Percentiles rank a stretch among this genome's conserved stretches.
Conservation (phyloP, 2,329 filamentous ascomycete genomes). For the Paramyrothecium sp. region DNA sequence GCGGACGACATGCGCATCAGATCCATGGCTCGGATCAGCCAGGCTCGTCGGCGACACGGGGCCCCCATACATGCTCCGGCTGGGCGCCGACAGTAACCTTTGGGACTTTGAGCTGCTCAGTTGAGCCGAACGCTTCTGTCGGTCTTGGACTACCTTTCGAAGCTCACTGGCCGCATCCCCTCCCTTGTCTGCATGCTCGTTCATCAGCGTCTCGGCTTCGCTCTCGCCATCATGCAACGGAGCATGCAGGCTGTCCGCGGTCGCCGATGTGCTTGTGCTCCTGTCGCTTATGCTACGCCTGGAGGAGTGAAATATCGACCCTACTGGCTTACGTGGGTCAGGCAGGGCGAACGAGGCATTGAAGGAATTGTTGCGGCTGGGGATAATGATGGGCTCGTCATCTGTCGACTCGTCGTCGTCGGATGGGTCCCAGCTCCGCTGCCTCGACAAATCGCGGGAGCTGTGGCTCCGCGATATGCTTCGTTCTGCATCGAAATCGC, state of each 20-base stretch:
- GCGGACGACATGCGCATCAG: constrained; percentile 44
- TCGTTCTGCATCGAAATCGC: constrained; percentile 23
- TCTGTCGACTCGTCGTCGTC: constrained; percentile 59
- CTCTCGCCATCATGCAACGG: constrained; percentile 47
- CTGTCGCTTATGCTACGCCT: constrained; percentile 49
- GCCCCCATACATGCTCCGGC: constrained; percentile 29
- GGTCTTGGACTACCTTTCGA: constrained; percentile 54
- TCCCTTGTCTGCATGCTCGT: constrained; percentile 39
- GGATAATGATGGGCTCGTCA: constrained; percentile 64
- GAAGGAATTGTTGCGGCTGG: constrained; percentile 56
- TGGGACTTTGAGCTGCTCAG: constrained; percentile 27
- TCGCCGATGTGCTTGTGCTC: constrained; percentile 38
- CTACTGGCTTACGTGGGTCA: constrained; percentile 49
- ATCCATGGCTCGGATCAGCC: constrained; percentile 44
- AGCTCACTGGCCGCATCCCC: constrained; percentile 62
- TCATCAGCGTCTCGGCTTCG: constrained; percentile 58
- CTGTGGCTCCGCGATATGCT: constrained; percentile 24
- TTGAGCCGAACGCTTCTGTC: constrained; percentile 41
- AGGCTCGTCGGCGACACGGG: constrained; percentile 52
- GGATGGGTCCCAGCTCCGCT: constrained; percentile 42
- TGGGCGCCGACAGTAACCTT: constrained; percentile 29
- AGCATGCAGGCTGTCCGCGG: constrained; percentile 33
- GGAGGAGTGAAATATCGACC: constrained; percentile 45
- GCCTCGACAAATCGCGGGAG: constrained; percentile 24
- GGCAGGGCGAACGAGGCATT: constrained; percentile 54